A percentile compares a stretch with the other conserved stretches of the same genome.
Evolutionary conservation across 495 filamentous ascomycete genomes (phyloP).

Genomic region (Penicillium bovifimosum): DNA sequence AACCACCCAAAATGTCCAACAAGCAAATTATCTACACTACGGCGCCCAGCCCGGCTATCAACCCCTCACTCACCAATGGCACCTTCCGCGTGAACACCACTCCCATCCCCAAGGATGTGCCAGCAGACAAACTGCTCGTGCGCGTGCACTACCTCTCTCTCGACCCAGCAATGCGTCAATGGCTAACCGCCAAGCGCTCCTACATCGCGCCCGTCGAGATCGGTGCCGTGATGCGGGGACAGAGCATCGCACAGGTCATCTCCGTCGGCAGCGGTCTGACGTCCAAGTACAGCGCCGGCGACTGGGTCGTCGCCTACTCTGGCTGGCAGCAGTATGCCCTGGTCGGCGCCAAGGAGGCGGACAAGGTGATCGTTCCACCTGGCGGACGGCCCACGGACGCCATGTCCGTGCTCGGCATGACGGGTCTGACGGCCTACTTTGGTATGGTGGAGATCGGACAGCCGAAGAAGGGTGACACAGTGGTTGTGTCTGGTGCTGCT

Average conservation of each 20-base stretch:
- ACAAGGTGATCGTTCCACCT: conserved; percentile 41
- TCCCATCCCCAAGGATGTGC: conserved; percentile 39
- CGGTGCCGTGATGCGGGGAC: conserved; percentile 63
- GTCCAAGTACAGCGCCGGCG: conserved; percentile 45
- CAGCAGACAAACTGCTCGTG: conserved; percentile 60
- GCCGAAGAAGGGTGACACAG: conserved; percentile 53
- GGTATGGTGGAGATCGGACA: conserved; percentile 56
- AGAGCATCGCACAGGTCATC: conserved; percentile 50
- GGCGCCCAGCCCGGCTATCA: conserved; percentile 34
- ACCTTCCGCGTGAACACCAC: conserved; percentile 51
- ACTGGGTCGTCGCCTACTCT: conserved; percentile 43
- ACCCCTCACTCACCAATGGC: conserved; percentile 35
- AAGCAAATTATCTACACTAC: conserved; percentile 42
- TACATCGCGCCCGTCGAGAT: conserved; percentile 63
- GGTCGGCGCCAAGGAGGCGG: conserved; percentile 38
- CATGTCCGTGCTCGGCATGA: conserved; percentile 53
- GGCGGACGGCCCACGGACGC: conserved; percentile 51
- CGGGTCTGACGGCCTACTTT: conserved; percentile 63
- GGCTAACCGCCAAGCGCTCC: conserved; percentile 61
- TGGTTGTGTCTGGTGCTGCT: conserved; percentile 64
- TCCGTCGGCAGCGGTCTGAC: conserved; percentile 33
- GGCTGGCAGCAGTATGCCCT: conserved; percentile 64
- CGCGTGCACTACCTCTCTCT: conserved; percentile 66
- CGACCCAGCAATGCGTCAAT: conserved; percentile 77
- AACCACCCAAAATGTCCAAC: conserved; percentile 33